Conservation (phyloP, 2,329 filamentous ascomycete genomes). For the Stromatinia cepivora region DNA sequence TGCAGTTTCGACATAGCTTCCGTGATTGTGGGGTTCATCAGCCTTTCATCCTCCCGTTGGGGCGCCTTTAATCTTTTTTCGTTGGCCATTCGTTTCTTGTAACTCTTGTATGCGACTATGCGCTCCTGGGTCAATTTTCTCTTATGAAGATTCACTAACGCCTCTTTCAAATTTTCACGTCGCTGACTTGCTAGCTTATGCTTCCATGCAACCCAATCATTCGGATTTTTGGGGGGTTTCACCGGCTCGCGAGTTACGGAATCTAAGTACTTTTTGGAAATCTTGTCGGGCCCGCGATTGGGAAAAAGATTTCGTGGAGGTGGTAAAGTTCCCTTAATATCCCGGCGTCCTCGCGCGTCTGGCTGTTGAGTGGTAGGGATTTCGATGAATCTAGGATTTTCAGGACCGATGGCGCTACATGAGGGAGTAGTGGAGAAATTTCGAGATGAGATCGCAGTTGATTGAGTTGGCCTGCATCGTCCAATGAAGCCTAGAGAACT, state of each 20-base stretch:
- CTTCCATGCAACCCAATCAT: conserved; percentile 59
- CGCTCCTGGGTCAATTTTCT: conserved; percentile 57
- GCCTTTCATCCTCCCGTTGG: conserved; percentile 71
- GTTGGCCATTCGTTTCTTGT: conserved; percentile 50
- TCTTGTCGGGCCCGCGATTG: conserved; percentile 58
- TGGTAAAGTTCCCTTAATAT: conserved; percentile 76
- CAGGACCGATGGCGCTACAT: conserved; percentile 64
- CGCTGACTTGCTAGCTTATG: conserved; percentile 69
- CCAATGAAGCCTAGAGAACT: conserved; percentile 38
- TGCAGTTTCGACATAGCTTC: conserved; percentile 50
- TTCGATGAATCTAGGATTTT: conserved; percentile 85
- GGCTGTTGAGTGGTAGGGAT: conserved; percentile 72
- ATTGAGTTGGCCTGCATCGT: conserved; percentile 35
- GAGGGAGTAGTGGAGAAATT: conserved; percentile 49
- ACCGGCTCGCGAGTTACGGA: conserved; percentile 57
- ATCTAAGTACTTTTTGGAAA: conserved; percentile 59
- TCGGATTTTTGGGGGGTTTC: conserved; percentile 30
- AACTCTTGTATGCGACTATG: conserved; percentile 44
- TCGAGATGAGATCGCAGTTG: conserved; percentile 38
- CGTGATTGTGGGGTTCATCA: conserved; percentile 69
- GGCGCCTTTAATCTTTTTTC: conserved; percentile 57
- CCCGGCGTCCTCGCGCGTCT: conserved; percentile 46
- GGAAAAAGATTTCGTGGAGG: conserved; percentile 80
- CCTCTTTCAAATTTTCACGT: conserved; percentile 69
- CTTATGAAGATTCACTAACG: conserved; percentile 66